These are phyloP conservation scores for Pseudogymnoascus sp. DNA, from an alignment of 2,329 filamentous ascomycete species.

Conservation along the genomic window DNA sequence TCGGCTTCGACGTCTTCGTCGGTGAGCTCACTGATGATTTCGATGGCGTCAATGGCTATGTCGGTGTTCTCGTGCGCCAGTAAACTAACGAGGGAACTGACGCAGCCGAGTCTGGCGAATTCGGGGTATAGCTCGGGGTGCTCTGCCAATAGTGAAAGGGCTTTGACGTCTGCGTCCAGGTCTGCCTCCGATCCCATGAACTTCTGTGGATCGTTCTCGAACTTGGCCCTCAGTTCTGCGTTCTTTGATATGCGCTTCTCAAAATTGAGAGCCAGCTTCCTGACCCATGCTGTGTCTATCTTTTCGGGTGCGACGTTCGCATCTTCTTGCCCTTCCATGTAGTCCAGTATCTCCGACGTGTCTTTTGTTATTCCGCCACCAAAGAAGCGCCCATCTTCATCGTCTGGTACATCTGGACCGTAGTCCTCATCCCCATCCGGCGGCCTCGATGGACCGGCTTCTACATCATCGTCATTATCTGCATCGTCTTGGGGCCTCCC, in stretches of 20 bases:
- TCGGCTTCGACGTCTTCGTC: constrained; percentile 85
- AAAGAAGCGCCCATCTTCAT: constrained; percentile 93
- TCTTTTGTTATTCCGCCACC: constrained; percentile 78
- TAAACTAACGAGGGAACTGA: constrained; percentile 66
- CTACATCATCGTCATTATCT: constrained; percentile 35
- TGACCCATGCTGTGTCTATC: constrained; percentile 76
- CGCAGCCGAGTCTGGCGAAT: constrained; percentile 66
- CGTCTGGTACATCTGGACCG: constrained; percentile 49
- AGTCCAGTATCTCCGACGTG: constrained; percentile 79
- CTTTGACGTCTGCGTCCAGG: constrained; percentile 80
- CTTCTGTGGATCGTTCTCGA: constrained; percentile 69
- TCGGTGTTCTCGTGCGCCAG: constrained; percentile 95
- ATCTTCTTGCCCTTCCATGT: constrained; percentile 61
- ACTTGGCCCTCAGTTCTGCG: constrained; percentile 77
- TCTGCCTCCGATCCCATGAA: constrained; percentile 84
- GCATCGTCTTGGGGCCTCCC: background rate
- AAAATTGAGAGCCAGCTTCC: constrained; percentile 71
- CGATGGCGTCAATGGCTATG: constrained; percentile 83
- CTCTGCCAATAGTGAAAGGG: constrained; percentile 76
- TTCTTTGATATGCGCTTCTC: constrained; percentile 90
- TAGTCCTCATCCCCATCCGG: constrained; percentile 47
- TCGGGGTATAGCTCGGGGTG: constrained; percentile 76
- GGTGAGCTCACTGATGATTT: constrained; percentile 83
- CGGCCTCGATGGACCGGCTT: constrained; percentile 44
- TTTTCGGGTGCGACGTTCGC: constrained; percentile 50